phyloP scores from a whole-genome alignment of 2,329 filamentous ascomycete species.

The Lithohypha guttulata region DNA sequence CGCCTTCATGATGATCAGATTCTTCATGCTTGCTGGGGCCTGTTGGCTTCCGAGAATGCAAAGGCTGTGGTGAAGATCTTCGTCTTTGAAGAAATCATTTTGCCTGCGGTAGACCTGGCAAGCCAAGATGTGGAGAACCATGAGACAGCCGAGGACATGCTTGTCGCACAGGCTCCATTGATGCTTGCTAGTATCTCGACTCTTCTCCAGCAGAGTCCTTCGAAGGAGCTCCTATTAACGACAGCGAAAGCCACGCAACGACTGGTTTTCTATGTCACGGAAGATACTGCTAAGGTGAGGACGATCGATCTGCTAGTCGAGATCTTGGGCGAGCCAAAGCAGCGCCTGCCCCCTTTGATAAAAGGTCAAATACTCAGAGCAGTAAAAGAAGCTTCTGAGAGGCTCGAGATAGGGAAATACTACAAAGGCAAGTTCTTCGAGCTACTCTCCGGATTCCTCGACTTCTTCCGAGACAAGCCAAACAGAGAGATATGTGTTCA shows the following conservation, averaged over 20 bases:
- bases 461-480: constrained; percentile 73
- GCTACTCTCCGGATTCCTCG: constrained; percentile 70
- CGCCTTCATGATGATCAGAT: constrained; percentile 48
- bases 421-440: constrained; percentile 58
- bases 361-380: constrained; percentile 16
- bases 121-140: constrained; percentile 51
- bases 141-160: constrained; percentile 10
- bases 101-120: constrained; percentile 28
- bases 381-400: constrained; percentile 9
- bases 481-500: constrained; percentile 65
- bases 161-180: constrained; percentile 24
- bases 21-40: constrained; percentile 61
- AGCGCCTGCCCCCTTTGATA: constrained; percentile 22
- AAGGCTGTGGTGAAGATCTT: constrained; percentile 82
- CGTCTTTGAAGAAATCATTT: constrained; percentile 61
- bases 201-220: constrained; percentile 45
- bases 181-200: constrained; percentile 70
- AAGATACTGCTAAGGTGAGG: constrained; percentile 10
- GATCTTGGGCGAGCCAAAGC: constrained; percentile 48
- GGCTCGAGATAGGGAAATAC: constrained; percentile 30
- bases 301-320: constrained; percentile 13
- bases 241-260: constrained; percentile 14
- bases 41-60: constrained; percentile 59
- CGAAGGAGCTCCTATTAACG: constrained; percentile 15
- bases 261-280: constrained; percentile 14